phyloP scores from a whole-genome alignment of 192 early-diverging fungal species.

The Glomus cerebriforme region DNA sequence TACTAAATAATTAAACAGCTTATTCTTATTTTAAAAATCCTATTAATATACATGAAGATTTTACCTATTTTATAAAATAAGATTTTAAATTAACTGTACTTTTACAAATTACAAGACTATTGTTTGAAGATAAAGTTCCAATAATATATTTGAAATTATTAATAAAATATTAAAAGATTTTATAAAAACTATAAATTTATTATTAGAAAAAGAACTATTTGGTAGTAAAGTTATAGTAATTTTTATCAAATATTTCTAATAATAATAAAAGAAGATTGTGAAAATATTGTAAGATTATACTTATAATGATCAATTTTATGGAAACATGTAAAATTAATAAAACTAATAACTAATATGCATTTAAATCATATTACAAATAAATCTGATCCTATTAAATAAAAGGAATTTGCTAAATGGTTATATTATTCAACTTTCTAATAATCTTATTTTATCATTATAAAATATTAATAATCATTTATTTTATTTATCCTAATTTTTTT shows the following conservation, averaged over 20 bases:
- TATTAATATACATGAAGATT: conserved; percentile 29
- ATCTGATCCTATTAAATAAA: background rate
- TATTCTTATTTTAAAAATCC: conserved; percentile 42
- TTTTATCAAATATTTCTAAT: conserved; percentile 35
- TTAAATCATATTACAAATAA: background rate
- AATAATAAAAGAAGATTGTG: conserved; percentile 12
- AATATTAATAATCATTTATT: background rate
- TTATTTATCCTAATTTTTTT: conserved; percentile 25
- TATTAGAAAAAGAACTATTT: conserved; percentile 22
- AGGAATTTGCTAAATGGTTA: conserved; percentile 30
- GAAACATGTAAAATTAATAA: conserved; percentile 27
- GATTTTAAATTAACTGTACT: conserved; percentile 10
- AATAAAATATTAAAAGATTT: conserved; percentile 27
- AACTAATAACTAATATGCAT: conserved; percentile 37
- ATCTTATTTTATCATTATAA: background rate
- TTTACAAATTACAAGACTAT: conserved; percentile 24
- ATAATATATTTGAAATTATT: conserved; percentile 31
- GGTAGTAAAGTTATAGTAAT: conserved; percentile 34
- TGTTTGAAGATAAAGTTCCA: conserved; percentile 46
- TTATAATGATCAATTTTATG: conserved; percentile 34
- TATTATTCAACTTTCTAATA: background rate
- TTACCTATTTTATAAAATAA: conserved; percentile 25
- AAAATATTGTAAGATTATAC: conserved; percentile 27
- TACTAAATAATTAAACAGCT: conserved; percentile 37
- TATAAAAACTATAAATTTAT: conserved; percentile 6